A percentile compares a stretch with the other conserved stretches of the same genome.
Conservation (phyloP, 2,329 filamentous ascomycete genomes). For the Diaporthe helianthi region DNA sequence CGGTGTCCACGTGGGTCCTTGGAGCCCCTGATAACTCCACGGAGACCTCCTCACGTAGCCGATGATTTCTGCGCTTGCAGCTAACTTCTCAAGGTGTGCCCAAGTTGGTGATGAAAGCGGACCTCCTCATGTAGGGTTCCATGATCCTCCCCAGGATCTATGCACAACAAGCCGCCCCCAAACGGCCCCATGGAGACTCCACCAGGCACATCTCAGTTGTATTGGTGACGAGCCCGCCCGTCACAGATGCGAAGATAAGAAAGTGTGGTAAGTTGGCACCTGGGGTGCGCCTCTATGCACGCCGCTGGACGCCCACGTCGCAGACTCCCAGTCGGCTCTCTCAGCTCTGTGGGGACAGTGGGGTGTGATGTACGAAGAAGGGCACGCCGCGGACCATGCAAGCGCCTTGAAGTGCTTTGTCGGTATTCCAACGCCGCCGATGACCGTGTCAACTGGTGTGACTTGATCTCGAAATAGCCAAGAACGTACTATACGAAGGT, state of each 20-base stretch:
- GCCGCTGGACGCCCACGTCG: conserved; percentile 1
- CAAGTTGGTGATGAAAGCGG: conserved; percentile 7
- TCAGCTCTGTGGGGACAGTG: no score
- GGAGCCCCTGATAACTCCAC: conserved; percentile 2
- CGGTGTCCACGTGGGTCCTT: not conserved
- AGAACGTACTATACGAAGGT: not conserved
- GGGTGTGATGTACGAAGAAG: conserved; percentile 14
- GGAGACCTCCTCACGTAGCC: conserved; percentile 1
- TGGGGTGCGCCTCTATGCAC: conserved; percentile 8
- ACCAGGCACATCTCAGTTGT: conserved; percentile 24
- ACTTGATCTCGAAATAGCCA: conserved; percentile 15
- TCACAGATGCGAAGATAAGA: not conserved
- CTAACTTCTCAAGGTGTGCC: not conserved
- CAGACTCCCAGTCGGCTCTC: conserved; percentile 11
- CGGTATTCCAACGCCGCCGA: conserved; percentile 3
- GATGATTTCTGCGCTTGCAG: conserved; percentile 17
- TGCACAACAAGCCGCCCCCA: conserved; percentile 21
- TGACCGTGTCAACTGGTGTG: conserved; percentile 14
- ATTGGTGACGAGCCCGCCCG: conserved; percentile 4
- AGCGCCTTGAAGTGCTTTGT: not conserved
- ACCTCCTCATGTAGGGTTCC: conserved; percentile 2
- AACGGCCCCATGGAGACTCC: not conserved
- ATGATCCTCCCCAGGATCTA: conserved; percentile 15
- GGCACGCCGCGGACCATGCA: conserved; percentile 13
- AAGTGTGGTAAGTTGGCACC: not conserved